Base-by-base conservation (phyloP, 192 early-diverging fungal species). In the Backusella morwellensis region DNA sequence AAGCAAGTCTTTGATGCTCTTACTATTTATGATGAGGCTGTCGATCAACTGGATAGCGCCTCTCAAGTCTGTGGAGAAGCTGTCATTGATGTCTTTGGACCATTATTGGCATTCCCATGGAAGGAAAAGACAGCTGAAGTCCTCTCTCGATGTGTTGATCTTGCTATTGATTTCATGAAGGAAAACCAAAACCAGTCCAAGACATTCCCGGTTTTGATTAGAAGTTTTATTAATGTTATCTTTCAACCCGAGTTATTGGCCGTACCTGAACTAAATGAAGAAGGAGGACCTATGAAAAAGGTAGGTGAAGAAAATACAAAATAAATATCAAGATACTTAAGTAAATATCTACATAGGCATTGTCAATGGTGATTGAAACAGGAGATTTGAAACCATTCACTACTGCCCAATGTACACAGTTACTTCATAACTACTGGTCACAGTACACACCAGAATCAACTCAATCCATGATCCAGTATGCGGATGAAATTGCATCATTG, bases 271-370 rank as follows among this genome's bases (percentile, higher is more conserved):
- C 36, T 82, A 1, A 82, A 82, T 75, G 29, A 66, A 41, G 73
- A 82, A 23, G 77, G 75, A 34, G 80, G 80, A 19, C 80, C 76
- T 5, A 70, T 82, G 42, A 82, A 82, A 54, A 82, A 78, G 70
- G 80, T 82, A 59, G 9, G 11, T 3, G 47, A 40, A 23, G 35
- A 52, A 38, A 52, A 67, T 17, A 44, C 6, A 44, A 69, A 52
- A 41, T 5, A 0, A 6, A 56, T 32, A 32, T 0, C 0, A 42
- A 21, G 1, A 29, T 29, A 19, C 6, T 44, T 19, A 72, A 12
- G 1, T n/a, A 29, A 29, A 32, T 26, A 36, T 56, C 32, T 32
- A 29, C 19, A 6, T 73, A 82, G 80, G 80, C 77, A 17, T 68
- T 82, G 1, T 7, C 54, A n/a, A 75, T 59, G 21, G 75, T 82